A percentile compares a stretch with the other conserved stretches of the same genome.
phyloP scores from a whole-genome alignment of 2,329 filamentous ascomycete species.

The Phyllosticta capitalensis region DNA sequence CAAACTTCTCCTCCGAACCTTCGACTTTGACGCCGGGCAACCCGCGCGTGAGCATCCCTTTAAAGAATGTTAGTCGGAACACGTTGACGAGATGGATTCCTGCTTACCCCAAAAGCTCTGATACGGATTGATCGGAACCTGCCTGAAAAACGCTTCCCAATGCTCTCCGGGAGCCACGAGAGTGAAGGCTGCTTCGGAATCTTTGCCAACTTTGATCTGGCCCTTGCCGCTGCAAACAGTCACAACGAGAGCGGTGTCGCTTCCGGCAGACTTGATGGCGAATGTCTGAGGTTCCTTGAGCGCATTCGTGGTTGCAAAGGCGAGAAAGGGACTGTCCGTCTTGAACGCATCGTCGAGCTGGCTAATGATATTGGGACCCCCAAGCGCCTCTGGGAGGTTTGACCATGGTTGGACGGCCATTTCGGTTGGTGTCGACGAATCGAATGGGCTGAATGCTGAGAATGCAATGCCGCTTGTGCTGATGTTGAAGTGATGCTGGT shows the following conservation, averaged over 20 bases:
- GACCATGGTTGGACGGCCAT: conserved; percentile 17
- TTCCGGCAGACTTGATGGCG: conserved; percentile 26
- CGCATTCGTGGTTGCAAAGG: conserved; percentile 26
- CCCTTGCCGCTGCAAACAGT: conserved; percentile 23
- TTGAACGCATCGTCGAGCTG: conserved; percentile 24
- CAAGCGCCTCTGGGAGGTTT: conserved; percentile 24
- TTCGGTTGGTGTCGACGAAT: neutral
- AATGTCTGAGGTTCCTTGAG: conserved; percentile 26
- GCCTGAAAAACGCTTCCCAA: conserved; percentile 38
- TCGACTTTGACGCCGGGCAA: conserved; percentile 37
- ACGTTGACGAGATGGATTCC: neutral
- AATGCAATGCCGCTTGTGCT: neutral
- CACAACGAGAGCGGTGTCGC: conserved; percentile 25
- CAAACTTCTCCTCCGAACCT: conserved; percentile 38
- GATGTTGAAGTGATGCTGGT: neutral
- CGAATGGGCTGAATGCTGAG: neutral
- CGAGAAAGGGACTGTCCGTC: conserved; percentile 26
- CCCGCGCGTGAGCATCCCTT: conserved; percentile 31
- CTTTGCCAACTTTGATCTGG: conserved; percentile 19
- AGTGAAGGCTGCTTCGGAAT: conserved; percentile 28
- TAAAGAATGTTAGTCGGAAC: conserved; percentile 20
- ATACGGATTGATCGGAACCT: conserved; percentile 32
- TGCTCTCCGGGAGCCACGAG: conserved; percentile 36
- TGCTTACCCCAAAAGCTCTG: conserved; percentile 37
- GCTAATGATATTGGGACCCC: conserved; percentile 19